phyloP scores from a whole-genome alignment of 352 stramenopile species.

The Phytophthora sansomeana region DNA sequence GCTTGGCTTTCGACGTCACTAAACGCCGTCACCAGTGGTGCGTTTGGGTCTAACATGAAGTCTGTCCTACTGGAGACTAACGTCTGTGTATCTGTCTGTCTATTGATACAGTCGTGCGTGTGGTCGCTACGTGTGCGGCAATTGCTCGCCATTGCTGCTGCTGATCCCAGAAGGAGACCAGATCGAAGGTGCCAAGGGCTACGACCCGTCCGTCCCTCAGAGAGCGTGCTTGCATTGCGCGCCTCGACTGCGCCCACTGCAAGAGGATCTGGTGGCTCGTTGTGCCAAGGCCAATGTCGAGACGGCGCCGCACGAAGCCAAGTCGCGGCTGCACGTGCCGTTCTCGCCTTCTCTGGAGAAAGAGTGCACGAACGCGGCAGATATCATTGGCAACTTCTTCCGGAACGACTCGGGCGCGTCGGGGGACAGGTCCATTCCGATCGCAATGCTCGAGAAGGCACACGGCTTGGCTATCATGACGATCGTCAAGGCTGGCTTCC shows the following conservation, averaged over 20 bases:
- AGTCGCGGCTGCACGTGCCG: slow-evolving; percentile 53
- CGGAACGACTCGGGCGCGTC: slow-evolving; percentile 56
- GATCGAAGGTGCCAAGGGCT: slow-evolving; percentile 56
- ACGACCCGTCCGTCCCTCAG: slow-evolving; percentile 64
- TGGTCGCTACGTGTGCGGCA: slow-evolving; percentile 58
- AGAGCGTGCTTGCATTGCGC: slow-evolving; percentile 66
- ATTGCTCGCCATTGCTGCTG: slow-evolving; percentile 64
- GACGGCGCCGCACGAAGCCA: slow-evolving; percentile 49
- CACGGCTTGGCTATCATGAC: slow-evolving; percentile 66
- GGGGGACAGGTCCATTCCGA: slow-evolving; percentile 53
- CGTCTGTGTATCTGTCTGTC: slow-evolving; percentile 1
- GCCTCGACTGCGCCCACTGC: slow-evolving; percentile 50
- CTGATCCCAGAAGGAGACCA: slow-evolving; percentile 64
- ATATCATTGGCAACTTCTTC: slow-evolving; percentile 80
- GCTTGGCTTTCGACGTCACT: slow-evolving; percentile 64
- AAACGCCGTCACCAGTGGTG: slow-evolving; percentile 74
- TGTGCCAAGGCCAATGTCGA: slow-evolving; percentile 55
- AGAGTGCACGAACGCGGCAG: slow-evolving; percentile 67
- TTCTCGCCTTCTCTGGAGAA: slow-evolving; percentile 63
- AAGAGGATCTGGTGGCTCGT: slow-evolving; percentile 56
- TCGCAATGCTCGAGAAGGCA: slow-evolving; percentile 60
- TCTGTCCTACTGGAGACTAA: slow-evolving; percentile 12
- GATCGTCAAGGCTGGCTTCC: slow-evolving; percentile 60
- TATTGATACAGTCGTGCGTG: slow-evolving; percentile 53
- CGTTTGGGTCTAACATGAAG: not conserved